Percentiles rank a stretch among this genome's conserved stretches.
These are phyloP conservation scores for Microbotryum violaceum DNA, from an alignment of 1,284 basidiomycete genomes.

Conservation along the genomic window DNA sequence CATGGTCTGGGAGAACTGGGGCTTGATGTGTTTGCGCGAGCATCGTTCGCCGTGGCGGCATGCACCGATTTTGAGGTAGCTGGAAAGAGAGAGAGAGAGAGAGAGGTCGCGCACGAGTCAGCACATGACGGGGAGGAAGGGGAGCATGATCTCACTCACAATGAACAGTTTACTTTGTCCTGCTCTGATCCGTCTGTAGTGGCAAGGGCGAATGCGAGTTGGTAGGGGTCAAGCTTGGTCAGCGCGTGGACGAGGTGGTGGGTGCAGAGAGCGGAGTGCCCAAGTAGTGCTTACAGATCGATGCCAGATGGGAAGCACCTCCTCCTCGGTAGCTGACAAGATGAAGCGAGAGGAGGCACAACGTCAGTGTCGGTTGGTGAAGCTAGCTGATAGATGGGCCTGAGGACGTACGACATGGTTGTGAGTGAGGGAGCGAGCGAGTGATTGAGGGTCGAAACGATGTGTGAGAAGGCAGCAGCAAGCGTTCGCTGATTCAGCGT, in stretches of 20 bases:
- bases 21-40: conserved; percentile 94
- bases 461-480: neutral
- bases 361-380: neutral
- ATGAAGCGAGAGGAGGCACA: neutral
- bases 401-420: conserved; percentile 18
- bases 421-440: neutral
- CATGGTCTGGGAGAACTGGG: conserved; percentile 94
- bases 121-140: too few relatives aligned
- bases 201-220: neutral
- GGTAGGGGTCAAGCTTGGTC: neutral
- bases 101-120: neutral
- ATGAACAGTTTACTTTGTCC: conserved; percentile 39
- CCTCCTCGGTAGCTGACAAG: conserved; percentile 14
- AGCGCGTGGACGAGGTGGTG: neutral
- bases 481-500: too few relatives aligned
- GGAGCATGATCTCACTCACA: conserved; percentile 11
- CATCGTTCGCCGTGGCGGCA: conserved; percentile 94
- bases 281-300: conserved; percentile 22
- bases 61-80: conserved; percentile 67
- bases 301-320: conserved; percentile 28
- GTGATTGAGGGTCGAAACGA: neutral
- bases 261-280: too few relatives aligned
- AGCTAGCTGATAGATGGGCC: neutral
- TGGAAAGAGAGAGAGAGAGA: neutral
- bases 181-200: conserved; percentile 36